Evolutionary conservation across 768 basidiomycete genomes (phyloP).

Genomic region (Boletellus emodensis): DNA sequence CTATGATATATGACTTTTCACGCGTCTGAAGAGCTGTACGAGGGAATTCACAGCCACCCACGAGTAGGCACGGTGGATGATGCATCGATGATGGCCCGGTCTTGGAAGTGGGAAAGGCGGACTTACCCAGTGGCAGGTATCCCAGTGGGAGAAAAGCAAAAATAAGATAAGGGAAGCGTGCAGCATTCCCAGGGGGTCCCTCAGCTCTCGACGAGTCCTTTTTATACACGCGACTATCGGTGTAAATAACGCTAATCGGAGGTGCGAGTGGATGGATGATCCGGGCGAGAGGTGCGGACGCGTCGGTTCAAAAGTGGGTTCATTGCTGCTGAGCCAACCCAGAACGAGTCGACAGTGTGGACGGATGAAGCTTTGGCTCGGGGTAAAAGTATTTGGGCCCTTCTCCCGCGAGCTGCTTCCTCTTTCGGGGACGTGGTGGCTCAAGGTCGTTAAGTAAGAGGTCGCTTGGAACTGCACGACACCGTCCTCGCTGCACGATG

Average conservation of each 20-base stretch:
- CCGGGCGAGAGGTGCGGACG: constrained; percentile 1
- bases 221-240: constrained; percentile 14
- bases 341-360: no score
- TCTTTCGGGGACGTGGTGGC: constrained; percentile 20
- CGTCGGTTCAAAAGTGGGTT: constrained; percentile 14
- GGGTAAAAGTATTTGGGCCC: no score
- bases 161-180: not conserved
- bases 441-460: not conserved
- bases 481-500: constrained; percentile 15
- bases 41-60: not conserved
- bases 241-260: constrained; percentile 8
- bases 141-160: not conserved
- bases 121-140: not conserved
- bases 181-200: not conserved
- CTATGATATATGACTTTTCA: not conserved
- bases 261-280: constrained; percentile 19
- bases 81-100: not conserved
- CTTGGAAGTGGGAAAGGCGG: not conserved
- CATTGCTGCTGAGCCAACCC: not conserved
- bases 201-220: not conserved
- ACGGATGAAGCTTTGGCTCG: no score
- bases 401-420: constrained; percentile 27
- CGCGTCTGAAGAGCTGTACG: not conserved
- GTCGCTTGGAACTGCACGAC: no score
- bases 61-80: not conserved